Conservation (phyloP, 495 filamentous ascomycete species). For the Xylona heveae region DNA sequence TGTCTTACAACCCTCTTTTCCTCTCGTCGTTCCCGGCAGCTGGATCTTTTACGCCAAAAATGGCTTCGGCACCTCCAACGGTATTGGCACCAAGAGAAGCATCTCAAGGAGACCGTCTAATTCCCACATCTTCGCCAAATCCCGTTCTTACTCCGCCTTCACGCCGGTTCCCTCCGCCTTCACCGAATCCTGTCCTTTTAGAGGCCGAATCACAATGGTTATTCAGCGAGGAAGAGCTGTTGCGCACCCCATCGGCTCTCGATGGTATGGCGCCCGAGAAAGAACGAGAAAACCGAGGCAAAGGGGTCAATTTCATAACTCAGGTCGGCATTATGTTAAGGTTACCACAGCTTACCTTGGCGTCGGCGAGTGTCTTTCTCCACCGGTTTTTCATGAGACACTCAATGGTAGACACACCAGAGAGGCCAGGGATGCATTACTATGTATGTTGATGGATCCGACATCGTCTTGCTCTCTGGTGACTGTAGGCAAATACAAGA, state of each 20-base stretch:
- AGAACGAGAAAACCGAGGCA: constrained; percentile 59
- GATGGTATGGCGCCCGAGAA: constrained; percentile 56
- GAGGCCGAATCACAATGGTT: constrained; percentile 57
- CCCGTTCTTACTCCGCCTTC: no score
- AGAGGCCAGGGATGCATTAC: constrained; percentile 56
- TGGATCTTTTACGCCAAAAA: no score
- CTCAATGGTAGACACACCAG: constrained; percentile 37
- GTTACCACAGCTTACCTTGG: constrained; percentile 75
- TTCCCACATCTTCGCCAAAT: no score
- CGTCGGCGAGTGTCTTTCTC: constrained; percentile 82
- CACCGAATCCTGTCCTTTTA: constrained; percentile 7
- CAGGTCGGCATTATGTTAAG: constrained; percentile 86
- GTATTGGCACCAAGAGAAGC: no score
- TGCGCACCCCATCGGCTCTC: constrained; percentile 59
- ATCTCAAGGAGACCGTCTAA: no score
- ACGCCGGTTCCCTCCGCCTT: constrained; percentile 5
- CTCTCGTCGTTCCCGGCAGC: no score
- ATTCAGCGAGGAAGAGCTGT: constrained; percentile 66
- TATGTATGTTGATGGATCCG: constrained; percentile 33
- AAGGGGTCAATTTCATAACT: constrained; percentile 89
- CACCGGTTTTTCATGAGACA: constrained; percentile 88
- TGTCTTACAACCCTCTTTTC: no score
- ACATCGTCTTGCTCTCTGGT: constrained; percentile 2
- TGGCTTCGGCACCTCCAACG: no score
- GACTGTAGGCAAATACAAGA: constrained; percentile 8